Conservation (phyloP, 306 rosid genomes). For the Dryas alaskensis region DNA sequence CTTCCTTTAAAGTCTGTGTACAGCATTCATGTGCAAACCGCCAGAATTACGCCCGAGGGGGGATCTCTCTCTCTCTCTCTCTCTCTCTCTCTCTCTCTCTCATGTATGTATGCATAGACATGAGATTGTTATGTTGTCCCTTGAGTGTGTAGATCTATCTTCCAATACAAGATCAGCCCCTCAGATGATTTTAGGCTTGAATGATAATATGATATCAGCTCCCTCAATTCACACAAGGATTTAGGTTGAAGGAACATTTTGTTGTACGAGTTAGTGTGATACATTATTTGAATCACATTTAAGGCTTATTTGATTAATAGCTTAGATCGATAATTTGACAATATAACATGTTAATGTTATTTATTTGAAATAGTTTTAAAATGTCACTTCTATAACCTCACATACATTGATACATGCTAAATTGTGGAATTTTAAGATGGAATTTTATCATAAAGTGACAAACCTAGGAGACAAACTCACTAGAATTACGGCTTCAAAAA, state of each 20-base stretch:
- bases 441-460: background rate
- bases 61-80: background rate
- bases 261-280: too few relatives aligned
- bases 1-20: background rate
- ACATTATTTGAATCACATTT: background rate
- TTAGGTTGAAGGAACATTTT: background rate
- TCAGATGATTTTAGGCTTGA: too few relatives aligned
- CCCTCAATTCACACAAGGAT: background rate
- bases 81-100: background rate
- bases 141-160: background rate
- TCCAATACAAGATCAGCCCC: background rate
- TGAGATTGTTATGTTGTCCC: background rate
- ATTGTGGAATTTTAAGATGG: too few relatives aligned
- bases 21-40: conserved; percentile 12
- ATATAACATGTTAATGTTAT: background rate
- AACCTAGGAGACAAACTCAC: background rate
- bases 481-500: background rate
- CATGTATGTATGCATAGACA: too few relatives aligned
- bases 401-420: too few relatives aligned
- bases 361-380: background rate
- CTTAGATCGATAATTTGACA: background rate
- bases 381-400: too few relatives aligned
- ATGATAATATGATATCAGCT: background rate
- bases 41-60: conserved; percentile 16
- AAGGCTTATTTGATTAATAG: too few relatives aligned